Percentiles rank a stretch among this genome's conserved stretches.
These are phyloP conservation scores for Fomitopsis schrenkii DNA, from an alignment of 1,284 basidiomycete species.

Conservation along the genomic window DNA sequence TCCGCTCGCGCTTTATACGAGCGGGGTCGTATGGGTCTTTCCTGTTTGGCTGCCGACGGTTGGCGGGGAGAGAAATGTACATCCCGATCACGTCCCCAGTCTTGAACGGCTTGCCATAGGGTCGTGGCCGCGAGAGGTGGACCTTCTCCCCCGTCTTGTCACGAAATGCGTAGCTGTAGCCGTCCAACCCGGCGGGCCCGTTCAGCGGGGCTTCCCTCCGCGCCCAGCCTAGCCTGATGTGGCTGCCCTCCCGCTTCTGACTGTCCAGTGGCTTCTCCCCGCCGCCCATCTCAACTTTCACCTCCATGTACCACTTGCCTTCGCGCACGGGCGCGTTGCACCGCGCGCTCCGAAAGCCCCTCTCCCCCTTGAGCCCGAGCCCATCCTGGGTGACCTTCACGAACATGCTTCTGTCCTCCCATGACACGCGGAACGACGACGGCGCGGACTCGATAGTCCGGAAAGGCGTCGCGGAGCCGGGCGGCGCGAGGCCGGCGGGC, in stretches of 20 bases:
- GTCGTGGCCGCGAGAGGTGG: conserved; percentile 74
- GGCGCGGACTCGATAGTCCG: conserved; percentile 80
- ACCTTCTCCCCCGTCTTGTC: conserved; percentile 93
- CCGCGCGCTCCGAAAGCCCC: conserved; percentile 88
- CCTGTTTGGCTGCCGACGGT: conserved; percentile 48
- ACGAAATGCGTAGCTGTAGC: conserved; percentile 88
- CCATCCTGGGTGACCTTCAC: conserved; percentile 83
- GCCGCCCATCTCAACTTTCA: conserved; percentile 75
- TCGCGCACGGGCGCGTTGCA: conserved; percentile 87
- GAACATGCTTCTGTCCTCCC: conserved; percentile 84
- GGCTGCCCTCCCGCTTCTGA: conserved; percentile 59
- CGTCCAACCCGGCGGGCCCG: conserved; percentile 90
- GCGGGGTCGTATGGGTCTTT: conserved; percentile 70
- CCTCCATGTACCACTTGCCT: conserved; percentile 95
- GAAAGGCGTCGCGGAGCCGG: conserved; percentile 57
- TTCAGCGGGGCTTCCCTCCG: conserved; percentile 90
- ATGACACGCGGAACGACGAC: conserved; percentile 63
- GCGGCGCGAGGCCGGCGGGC: conserved; percentile 71
- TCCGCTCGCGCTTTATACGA: conserved; percentile 78
- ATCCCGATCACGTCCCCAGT: conserved; percentile 92
- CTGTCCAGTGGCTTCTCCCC: conserved; percentile 53
- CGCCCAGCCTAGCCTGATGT: conserved; percentile 91
- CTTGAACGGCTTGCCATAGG: conserved; percentile 73
- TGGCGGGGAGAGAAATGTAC: conserved; percentile 81
- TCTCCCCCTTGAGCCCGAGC: conserved; percentile 73